Evolutionary conservation across 176 grass and related monocot genomes (phyloP).

Genomic region (Triticum turgidum): DNA sequence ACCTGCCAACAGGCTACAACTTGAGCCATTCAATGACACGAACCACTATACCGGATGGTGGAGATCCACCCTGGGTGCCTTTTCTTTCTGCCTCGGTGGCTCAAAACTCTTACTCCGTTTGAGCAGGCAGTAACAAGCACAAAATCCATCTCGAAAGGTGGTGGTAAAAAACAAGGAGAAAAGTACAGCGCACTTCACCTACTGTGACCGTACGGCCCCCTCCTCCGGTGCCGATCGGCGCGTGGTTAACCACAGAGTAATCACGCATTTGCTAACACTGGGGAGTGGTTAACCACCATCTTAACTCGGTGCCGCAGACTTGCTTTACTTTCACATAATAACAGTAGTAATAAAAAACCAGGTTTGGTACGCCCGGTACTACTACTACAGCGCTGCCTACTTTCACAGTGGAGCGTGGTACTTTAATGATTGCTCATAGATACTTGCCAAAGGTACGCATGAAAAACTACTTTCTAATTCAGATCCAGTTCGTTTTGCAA

Average conservation of each 20-base stretch:
- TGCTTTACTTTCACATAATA: neutral
- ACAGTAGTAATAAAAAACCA: too few relatives aligned
- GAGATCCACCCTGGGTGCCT: neutral
- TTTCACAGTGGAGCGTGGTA: too few relatives aligned
- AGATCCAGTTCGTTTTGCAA: neutral
- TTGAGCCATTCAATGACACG: neutral
- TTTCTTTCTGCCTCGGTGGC: neutral
- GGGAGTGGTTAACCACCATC: neutral
- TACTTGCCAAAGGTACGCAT: too few relatives aligned
- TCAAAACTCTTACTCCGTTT: neutral
- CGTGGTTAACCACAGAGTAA: slow-evolving; percentile 8
- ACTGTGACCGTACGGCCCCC: neutral
- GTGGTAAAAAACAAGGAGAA: neutral
- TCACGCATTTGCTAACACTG: neutral
- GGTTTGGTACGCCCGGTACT: too few relatives aligned
- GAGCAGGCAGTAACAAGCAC: neutral
- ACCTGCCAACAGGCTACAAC: neutral
- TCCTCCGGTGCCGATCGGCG: neutral
- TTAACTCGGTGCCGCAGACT: neutral
- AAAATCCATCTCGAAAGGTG: neutral
- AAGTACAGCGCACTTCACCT: neutral
- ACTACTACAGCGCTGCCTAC: too few relatives aligned
- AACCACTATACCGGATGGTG: neutral
- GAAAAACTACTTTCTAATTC: too few relatives aligned
- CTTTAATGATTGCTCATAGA: too few relatives aligned